These are phyloP conservation scores for Cardamine resedifolia DNA, from an alignment of 345 rosid species.

Conservation along the genomic window DNA sequence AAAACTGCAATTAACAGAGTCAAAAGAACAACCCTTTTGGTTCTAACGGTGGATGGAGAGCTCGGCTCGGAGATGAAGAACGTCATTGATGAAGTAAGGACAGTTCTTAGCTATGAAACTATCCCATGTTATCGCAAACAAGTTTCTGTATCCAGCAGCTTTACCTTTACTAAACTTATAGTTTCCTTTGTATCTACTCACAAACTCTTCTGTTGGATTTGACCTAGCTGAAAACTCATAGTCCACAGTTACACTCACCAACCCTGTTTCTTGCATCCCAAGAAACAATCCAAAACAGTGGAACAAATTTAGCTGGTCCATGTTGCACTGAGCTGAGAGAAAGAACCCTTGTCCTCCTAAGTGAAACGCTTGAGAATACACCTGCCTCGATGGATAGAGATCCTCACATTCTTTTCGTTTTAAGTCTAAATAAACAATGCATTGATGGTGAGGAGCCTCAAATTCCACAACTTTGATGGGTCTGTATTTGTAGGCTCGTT, in stretches of 20 bases:
- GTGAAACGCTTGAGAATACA: conserved; percentile 71
- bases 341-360: conserved; percentile 71
- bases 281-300: conserved; percentile 78
- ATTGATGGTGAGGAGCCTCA: conserved; percentile 63
- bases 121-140: conserved; percentile 59
- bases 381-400: conserved; percentile 55
- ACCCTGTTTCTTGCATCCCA: conserved; percentile 68
- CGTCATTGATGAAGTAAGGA: conserved; percentile 61
- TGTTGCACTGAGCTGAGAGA: conserved; percentile 66
- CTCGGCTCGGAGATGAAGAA: conserved; percentile 79
- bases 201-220: conserved; percentile 60
- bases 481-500: conserved; percentile 65
- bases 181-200: conserved; percentile 53
- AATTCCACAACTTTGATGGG: conserved; percentile 80
- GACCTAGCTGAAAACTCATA: conserved; percentile 74
- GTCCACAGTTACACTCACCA: conserved; percentile 54
- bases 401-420: conserved; percentile 60
- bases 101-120: conserved; percentile 59
- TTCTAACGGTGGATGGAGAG: conserved; percentile 52
- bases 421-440: conserved; percentile 77
- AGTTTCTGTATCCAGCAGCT: conserved; percentile 62
- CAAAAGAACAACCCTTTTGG: conserved; percentile 22
- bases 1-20: neutral
- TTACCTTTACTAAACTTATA: conserved; percentile 59
- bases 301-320: conserved; percentile 56